Percentiles rank a stretch among this genome's conserved stretches.
These are phyloP conservation scores for Ganoderma sinense DNA, from an alignment of 1,284 basidiomycete genomes.

Conservation along the genomic window DNA sequence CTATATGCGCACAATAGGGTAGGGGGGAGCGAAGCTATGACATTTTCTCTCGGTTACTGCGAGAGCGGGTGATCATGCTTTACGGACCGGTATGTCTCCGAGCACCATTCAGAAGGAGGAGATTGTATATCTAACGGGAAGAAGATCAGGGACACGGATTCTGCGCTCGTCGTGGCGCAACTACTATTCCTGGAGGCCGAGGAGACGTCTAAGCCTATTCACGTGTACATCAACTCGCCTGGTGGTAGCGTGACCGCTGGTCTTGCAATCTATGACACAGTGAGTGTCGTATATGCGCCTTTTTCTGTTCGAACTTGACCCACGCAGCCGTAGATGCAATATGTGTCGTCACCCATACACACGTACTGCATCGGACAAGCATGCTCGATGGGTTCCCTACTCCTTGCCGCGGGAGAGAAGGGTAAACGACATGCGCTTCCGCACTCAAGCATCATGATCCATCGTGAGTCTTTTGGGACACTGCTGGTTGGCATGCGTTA, in stretches of 20 bases:
- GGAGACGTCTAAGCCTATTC: slow-evolving; percentile 90
- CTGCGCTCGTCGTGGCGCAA: slow-evolving; percentile 88
- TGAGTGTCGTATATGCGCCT: slow-evolving; percentile 41
- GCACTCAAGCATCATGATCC: slow-evolving; percentile 95
- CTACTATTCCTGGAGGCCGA: slow-evolving; percentile 94
- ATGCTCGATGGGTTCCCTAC: slow-evolving; percentile 91
- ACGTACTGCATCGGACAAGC: slow-evolving; percentile 95
- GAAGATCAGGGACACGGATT: slow-evolving; percentile 86
- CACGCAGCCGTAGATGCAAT: slow-evolving; percentile 75
- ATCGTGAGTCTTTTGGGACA: slow-evolving; percentile 68
- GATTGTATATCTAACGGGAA: slow-evolving; percentile 6
- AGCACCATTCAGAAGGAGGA: slow-evolving; percentile 10
- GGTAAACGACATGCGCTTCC: slow-evolving; percentile 91
- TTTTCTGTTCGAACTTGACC: slow-evolving; percentile 15
- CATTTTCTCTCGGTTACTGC: slow-evolving; percentile 89
- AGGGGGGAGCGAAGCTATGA: slow-evolving; percentile 94
- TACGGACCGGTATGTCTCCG: slow-evolving; percentile 79
- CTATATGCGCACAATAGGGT: slow-evolving; percentile 57
- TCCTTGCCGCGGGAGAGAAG: slow-evolving; percentile 86
- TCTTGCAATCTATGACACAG: slow-evolving; percentile 94
- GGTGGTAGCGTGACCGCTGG: slow-evolving; percentile 95
- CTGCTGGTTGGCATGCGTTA: slow-evolving; percentile 19
- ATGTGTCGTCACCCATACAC: slow-evolving; percentile 92
- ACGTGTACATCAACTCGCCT: slow-evolving; percentile 94
- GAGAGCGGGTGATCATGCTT: slow-evolving; percentile 93